A percentile compares a stretch with the other conserved stretches of the same genome.
Evolutionary conservation across 805 yeast genomes (phyloP).

Genomic region (Barnettozyma wickerhamii): DNA sequence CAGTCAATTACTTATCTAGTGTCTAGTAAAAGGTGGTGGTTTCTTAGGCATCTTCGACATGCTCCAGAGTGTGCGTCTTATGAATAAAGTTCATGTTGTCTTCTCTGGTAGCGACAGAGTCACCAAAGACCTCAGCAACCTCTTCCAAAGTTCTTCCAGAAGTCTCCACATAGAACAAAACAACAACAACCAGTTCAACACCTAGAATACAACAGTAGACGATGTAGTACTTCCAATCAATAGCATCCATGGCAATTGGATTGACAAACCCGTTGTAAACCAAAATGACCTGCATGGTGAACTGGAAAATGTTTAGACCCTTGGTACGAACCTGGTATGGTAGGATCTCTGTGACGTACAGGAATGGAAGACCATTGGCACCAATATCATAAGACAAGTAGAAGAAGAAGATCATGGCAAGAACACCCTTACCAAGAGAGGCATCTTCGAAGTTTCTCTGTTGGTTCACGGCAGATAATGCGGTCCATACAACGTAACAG

Average conservation of each 20-base stretch:
- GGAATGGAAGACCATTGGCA: constrained; percentile 39
- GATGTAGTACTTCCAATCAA: constrained; percentile 32
- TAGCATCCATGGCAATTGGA: constrained; percentile 32
- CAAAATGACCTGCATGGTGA: constrained; percentile 16
- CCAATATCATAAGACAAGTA: constrained; percentile 37
- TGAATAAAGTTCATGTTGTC: background rate
- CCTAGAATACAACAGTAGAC: constrained; percentile 31
- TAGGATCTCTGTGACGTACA: constrained; percentile 38
- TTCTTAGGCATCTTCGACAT: background rate
- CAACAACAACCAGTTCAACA: too few species aligned
- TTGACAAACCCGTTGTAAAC: constrained; percentile 31
- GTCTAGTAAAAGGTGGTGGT: too few species aligned
- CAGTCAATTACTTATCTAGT: too few species aligned
- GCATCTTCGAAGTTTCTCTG: constrained; percentile 35
- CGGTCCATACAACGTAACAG: constrained; percentile 37
- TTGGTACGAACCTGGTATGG: constrained; percentile 28
- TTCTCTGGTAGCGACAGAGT: background rate
- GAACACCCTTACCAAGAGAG: constrained; percentile 37
- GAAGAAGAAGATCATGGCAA: constrained; percentile 45
- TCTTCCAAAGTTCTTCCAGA: too few species aligned
- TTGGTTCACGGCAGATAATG: constrained; percentile 40
- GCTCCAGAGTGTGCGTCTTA: background rate
- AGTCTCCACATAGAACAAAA: too few species aligned
- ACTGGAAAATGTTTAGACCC: constrained; percentile 18
- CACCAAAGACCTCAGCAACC: too few species aligned